Base-by-base conservation (phyloP, 352 stramenopile species). In the Phytophthora ohioensis region DNA sequence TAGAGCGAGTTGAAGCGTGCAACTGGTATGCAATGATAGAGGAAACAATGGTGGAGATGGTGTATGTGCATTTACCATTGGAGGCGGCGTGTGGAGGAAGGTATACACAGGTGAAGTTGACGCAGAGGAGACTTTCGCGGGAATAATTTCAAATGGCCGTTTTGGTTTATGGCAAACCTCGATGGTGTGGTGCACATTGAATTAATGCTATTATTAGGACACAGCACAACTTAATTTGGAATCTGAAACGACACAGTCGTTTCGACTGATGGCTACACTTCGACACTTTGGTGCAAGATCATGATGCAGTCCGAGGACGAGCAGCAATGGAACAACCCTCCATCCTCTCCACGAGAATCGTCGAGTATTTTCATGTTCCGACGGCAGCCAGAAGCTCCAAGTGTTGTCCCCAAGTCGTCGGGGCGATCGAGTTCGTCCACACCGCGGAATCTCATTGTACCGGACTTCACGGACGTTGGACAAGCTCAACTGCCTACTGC, bases 311-410 rank as follows among this genome's bases (percentile, higher is more conserved):
- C 45, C 7, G 51, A 69, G 27, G 53, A 61, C n/a, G 32, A 64
- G 11, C 8, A 58, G 41, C 45, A 73, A 51, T 57, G 51, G 53
- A 56, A 27, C 27, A 39, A 49, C 34, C 4, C 15, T 12, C 52
- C 53, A 11, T 64, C 69, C 12, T 63, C 64, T 31, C 30, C 15
- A 3, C 53, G 58, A 43, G 17, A 59, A 31, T 32, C 51, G 7
- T 46, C 53, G 21, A 61, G 57, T 47, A 80, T 85, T 27, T 86
- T 80, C 64, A 66, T 77, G 73, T 84, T 88, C 42, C 70, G 77
- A 12, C 62, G 77, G 1, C 48, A 67, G 32, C 36, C 46, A 47
- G 54, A 67, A 48, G 53, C 47, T 38, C 65, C 7, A 7, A 57
- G 35, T 13, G 52, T 67, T 27, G 61, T 69, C 1, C 38, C 54